phyloP scores from a whole-genome alignment of 2,329 filamentous ascomycete species.

The Botrytis hyacinthi region DNA sequence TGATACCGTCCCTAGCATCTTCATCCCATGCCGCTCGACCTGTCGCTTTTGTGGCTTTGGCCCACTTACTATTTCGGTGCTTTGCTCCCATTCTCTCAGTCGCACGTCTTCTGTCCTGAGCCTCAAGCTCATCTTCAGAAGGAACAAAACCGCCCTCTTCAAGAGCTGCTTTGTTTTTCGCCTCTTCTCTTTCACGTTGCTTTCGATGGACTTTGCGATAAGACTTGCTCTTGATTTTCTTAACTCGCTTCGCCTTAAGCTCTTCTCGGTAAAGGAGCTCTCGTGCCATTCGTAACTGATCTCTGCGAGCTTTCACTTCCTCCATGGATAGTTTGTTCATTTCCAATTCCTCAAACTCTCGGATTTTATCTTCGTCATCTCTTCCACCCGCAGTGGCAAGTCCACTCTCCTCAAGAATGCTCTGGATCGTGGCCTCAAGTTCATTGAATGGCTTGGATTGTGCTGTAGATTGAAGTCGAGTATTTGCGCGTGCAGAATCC shows the following conservation, averaged over 20 bases:
- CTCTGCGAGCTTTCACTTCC: slow-evolving; percentile 69
- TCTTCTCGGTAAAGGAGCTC: slow-evolving; percentile 88
- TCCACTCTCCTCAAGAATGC: slow-evolving; percentile 87
- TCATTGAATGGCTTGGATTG: slow-evolving; percentile 69
- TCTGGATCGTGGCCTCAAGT: slow-evolving; percentile 80
- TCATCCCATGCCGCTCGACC: slow-evolving; percentile 68
- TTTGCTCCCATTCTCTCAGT: slow-evolving; percentile 69
- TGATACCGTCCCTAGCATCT: slow-evolving; percentile 61
- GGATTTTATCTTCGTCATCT: slow-evolving; percentile 61
- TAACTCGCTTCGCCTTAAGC: slow-evolving; percentile 84
- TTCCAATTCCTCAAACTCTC: slow-evolving; percentile 67
- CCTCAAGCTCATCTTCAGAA: slow-evolving; percentile 63
- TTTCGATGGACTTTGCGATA: slow-evolving; percentile 91
- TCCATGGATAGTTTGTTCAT: slow-evolving; percentile 70
- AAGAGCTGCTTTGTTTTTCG: slow-evolving; percentile 56
- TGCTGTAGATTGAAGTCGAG: slow-evolving; percentile 63
- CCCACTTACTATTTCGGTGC: slow-evolving; percentile 70
- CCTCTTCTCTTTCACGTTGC: slow-evolving; percentile 60
- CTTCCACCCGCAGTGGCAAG: slow-evolving; percentile 60
- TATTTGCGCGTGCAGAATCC: slow-evolving; percentile 56
- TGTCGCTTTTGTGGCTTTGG: slow-evolving; percentile 64
- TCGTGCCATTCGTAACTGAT: slow-evolving; percentile 73
- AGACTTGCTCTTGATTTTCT: slow-evolving; percentile 98
- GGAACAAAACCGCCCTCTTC: slow-evolving; percentile 58
- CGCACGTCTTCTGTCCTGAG: slow-evolving; percentile 61